These are phyloP conservation scores for Nicotiana otophora DNA, from an alignment of 257 asterid species.

Conservation along the genomic window DNA sequence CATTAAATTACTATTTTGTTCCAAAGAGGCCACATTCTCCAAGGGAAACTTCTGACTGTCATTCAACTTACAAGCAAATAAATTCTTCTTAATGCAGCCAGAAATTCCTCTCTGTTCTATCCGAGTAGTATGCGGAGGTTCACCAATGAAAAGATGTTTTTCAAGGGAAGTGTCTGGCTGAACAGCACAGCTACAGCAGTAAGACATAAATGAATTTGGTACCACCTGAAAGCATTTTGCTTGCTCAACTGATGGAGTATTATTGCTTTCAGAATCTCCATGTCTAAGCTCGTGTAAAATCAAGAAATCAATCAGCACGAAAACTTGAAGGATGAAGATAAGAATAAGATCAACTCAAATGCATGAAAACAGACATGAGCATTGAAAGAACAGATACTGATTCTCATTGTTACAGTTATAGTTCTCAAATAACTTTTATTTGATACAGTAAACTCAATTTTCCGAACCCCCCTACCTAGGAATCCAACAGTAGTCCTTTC, in stretches of 20 bases:
- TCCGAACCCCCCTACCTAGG: background rate
- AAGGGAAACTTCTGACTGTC: conserved; percentile 11
- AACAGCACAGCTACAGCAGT: conserved; percentile 21
- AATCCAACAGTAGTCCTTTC: background rate
- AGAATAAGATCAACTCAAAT: conserved; percentile 1
- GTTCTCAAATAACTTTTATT: background rate
- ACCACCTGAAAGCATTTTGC: conserved; percentile 30
- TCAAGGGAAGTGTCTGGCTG: conserved; percentile 18
- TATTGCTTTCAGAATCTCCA: conserved; percentile 23
- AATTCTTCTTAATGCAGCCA: conserved; percentile 22
- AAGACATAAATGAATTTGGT: conserved; percentile 21
- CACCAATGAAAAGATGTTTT: conserved; percentile 18
- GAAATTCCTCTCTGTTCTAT: conserved; percentile 21
- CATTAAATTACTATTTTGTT: conserved; percentile 16
- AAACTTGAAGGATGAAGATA: background rate
- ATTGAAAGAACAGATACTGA: background rate
- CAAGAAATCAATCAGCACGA: background rate
- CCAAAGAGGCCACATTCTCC: conserved; percentile 27
- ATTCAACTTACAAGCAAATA: conserved; percentile 22
- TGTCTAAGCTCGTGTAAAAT: conserved; percentile 13
- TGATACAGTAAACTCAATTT: background rate
- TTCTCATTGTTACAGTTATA: background rate
- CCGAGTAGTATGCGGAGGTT: conserved; percentile 14
- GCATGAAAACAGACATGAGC: background rate
- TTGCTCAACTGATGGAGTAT: conserved; percentile 18